Evolutionary conservation across 345 rosid species (phyloP), one percentile per base, ranked within the genome.

Genomic region (Salix suchowensis): DNA sequence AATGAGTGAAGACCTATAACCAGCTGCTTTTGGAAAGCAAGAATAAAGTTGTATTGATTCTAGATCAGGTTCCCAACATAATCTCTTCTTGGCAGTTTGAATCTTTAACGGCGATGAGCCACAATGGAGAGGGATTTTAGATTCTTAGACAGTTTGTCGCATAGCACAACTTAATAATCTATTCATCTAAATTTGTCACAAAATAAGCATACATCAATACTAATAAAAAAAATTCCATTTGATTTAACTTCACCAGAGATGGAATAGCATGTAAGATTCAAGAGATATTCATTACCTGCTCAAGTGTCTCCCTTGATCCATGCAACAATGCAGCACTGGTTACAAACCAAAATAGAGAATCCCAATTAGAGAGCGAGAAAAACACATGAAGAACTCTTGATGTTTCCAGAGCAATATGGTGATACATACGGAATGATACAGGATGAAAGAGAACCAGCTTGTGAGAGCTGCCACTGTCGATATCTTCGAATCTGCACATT

Each of bases 381-480:
- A 72, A 73, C 10, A 58, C 48, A 24, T 30, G 68, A 21, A 61
- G 68, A 78, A 71, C 48, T 12, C 54, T 67, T 16, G 19, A 60
- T 23, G 68, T 14, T 77, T 26, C 65, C 36, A 26, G 46, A 58
- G 37, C 54, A n/a, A 34, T 64, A 39, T 36, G 62, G 77, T 26
- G 72, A 80, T 78, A 86, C 99, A 74, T 91, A 96, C 99, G 98
- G 99, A 78, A 91, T 85, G 76, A 96, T 91, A 80, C 87, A 88
- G 64, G 99, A 93, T 21, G 98, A 83, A 65, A 96, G 88, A 67
- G 88, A 89, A 84, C 89, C 72, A 72, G 94, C 73, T 74, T 87
- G 97, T 75, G 94, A 92, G 65, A 93, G 98, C 78, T 96, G 97
- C 99, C 99, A 96, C 77, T 90, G 99, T 64, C 91, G 87, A 85